Base-by-base conservation (phyloP, 768 basidiomycete species). In the Asterophora lycoperdoides region DNA sequence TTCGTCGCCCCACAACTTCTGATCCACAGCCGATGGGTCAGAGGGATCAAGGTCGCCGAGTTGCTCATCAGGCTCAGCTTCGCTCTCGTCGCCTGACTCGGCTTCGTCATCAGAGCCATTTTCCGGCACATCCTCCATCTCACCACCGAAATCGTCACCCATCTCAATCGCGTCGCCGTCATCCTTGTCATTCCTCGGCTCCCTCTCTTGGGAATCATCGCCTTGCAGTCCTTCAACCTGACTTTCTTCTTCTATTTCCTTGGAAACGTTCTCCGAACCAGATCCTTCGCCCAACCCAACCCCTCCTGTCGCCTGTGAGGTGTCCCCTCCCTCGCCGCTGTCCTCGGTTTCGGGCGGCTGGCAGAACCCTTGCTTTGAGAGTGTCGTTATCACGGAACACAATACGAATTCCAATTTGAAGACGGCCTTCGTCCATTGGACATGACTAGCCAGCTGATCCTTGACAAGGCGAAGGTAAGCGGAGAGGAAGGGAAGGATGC, bases 1-100 rank as follows among this genome's bases (percentile, higher is more conserved):
- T 56, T 95, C 86, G 54, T 94, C 89, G 15, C 89, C 93, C 95
- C 96, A 98, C 56, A 99, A 72, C 70, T 98, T 97, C 70, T 99
- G 95, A 61, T 98, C 95, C 13, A 96, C 79, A 0, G 85, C 84
- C 19, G 81, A 75, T 8, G 90, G 86, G 68, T 97, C 95, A 14
- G 78, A 71, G 2, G 83, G 78, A 67, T 95, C 92, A 28, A 98
- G 69, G 42, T 93, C 78, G 6, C 82, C 93, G 26, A 94, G 63
- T 53, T 84, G 83, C 55, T 98, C 94, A 36, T 98, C 93, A 14
- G 80, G 79, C 15, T 86, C 86, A 4, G 69, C 73, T 14, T 83
- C 77, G 39, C 74, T 78, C 2, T 74, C 79, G 2, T 71, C 70
- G 4, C 76, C 78, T 4, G 74, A 74, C n/a, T 78, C 77, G 10